Conservation (phyloP, 23 red algal genomes). For the Rhodosorus marinus region DNA sequence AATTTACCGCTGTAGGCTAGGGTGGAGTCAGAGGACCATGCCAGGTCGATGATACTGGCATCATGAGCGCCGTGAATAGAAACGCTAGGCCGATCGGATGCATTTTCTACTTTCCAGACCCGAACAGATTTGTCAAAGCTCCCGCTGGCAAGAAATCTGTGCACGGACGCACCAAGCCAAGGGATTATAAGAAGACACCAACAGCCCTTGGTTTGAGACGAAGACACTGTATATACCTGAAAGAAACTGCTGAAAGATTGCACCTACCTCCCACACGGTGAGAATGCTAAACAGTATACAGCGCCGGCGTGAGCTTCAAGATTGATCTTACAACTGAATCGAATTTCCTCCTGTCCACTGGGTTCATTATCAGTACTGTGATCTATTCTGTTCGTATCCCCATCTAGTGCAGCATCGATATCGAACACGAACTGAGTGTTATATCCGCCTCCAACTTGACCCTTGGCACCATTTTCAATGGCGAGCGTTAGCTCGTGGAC, state of each 20-base stretch:
- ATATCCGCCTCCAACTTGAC: neutral
- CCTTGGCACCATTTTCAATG: neutral
- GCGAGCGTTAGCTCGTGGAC: conserved; percentile 39
- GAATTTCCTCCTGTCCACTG: neutral
- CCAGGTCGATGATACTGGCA: conserved; percentile 18
- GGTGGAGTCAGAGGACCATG: conserved; percentile 32
- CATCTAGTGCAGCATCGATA: conserved; percentile 3
- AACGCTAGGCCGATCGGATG: neutral
- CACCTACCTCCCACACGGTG: conserved; percentile 30
- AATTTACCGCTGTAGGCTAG: no score
- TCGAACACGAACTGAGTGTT: conserved; percentile 17
- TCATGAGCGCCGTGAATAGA: conserved; percentile 36
- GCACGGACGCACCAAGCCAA: no score
- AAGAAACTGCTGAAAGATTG: no score
- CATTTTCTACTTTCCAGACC: conserved; percentile 41
- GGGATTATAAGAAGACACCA: no score
- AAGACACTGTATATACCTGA: no score
- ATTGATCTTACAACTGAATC: conserved; percentile 17
- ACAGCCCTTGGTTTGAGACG: no score
- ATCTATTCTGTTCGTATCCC: conserved; percentile 8
- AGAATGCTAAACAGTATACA: conserved; percentile 50
- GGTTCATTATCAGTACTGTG: conserved; percentile 6
- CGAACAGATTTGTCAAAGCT: conserved; percentile 46
- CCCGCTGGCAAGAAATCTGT: conserved; percentile 19
- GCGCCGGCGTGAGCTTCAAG: conserved; percentile 37